phyloP scores from a whole-genome alignment of 2,329 filamentous ascomycete species.

The Dendrostoma leiphaemia region DNA sequence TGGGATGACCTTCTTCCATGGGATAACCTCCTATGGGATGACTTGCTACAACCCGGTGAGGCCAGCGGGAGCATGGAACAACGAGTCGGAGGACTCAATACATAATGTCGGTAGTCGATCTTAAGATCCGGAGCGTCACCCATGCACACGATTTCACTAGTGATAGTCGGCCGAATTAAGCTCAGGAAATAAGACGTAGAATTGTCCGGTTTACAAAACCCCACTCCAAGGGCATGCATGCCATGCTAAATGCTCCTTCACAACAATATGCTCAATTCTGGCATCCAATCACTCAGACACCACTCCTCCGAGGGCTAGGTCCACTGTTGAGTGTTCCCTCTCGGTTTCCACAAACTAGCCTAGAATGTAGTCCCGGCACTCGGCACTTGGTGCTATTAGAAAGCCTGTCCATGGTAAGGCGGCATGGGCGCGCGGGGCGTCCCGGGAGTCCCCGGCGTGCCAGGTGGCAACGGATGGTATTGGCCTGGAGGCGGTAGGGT shows the following conservation, averaged over 20 bases:
- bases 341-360: neutral
- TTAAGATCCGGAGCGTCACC: no score
- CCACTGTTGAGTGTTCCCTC: neutral
- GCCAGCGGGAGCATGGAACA: no score
- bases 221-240: constrained; percentile 16
- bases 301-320: neutral
- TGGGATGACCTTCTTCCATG: no score
- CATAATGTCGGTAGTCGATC: no score
- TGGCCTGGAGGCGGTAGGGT: constrained; percentile 19
- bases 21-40: no score
- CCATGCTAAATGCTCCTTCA: constrained; percentile 18
- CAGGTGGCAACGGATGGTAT: constrained; percentile 25
- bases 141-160: no score
- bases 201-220: constrained; percentile 6
- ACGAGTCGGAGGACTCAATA: no score
- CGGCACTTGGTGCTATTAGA: constrained; percentile 26
- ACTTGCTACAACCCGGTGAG: no score
- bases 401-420: constrained; percentile 31
- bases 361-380: no score
- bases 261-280: neutral
- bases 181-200: neutral
- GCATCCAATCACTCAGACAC: neutral
- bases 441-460: constrained; percentile 22
- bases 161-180: no score
- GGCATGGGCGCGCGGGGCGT: constrained; percentile 20